Evolutionary conservation across 225 moss, liverwort and hornwort species (phyloP).

Genomic region (Straminergon stramineum): DNA sequence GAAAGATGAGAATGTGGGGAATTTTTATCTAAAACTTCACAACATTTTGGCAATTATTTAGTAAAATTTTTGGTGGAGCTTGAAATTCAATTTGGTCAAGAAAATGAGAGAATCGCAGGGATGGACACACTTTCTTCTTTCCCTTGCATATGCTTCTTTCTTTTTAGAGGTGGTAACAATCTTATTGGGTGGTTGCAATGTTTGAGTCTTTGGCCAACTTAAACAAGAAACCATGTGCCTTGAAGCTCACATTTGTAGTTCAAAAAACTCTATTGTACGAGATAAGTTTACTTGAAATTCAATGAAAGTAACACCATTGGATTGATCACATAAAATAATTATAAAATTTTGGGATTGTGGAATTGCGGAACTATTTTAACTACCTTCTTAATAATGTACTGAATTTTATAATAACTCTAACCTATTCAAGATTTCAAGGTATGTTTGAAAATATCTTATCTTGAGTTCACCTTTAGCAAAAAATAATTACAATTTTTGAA

Average conservation of each 20-base stretch:
- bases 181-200: too few species aligned
- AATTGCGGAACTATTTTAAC: not conserved
- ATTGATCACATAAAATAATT: not conserved
- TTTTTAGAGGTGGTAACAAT: not conserved
- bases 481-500: too few species aligned
- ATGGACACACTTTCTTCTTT: not conserved
- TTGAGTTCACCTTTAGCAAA: too few species aligned
- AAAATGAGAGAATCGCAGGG: not conserved
- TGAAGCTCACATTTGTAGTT: not conserved
- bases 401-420: too few species aligned
- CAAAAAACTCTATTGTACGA: not conserved
- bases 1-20: too few species aligned
- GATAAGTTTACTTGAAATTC: not conserved
- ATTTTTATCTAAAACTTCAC: too few species aligned
- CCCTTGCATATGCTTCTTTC: not conserved
- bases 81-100: too few species aligned
- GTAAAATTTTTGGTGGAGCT: too few species aligned
- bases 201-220: not conserved
- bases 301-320: not conserved
- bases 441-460: too few species aligned
- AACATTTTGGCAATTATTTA: too few species aligned
- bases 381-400: not conserved
- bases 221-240: not conserved
- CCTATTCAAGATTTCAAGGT: too few species aligned
- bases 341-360: not conserved